Conservation (phyloP, 345 rosid genomes). For the Sonneratia caseolaris region DNA sequence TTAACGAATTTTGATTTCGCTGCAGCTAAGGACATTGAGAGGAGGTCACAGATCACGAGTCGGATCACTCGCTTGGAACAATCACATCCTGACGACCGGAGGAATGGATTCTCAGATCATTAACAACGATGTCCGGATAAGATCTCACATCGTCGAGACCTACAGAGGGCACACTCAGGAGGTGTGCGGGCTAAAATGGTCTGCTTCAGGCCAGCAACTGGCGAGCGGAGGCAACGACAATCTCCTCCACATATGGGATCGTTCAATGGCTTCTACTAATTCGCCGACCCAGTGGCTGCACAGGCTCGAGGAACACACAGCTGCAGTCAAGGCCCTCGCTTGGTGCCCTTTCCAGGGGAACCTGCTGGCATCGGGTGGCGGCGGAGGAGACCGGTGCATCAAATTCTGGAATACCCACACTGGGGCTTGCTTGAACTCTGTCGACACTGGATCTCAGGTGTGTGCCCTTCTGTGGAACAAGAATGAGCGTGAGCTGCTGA, state of each 20-base stretch:
- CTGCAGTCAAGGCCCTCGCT: slow-evolving; percentile 38
- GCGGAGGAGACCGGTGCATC: slow-evolving; percentile 29
- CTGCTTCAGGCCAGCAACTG: slow-evolving; percentile 32
- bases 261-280: slow-evolving; percentile 21
- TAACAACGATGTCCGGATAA: slow-evolving; percentile 33
- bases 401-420: slow-evolving; percentile 41
- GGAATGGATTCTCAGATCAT: slow-evolving; percentile 32
- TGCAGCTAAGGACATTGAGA: slow-evolving; percentile 30
- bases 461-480: slow-evolving; percentile 38
- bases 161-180: slow-evolving; percentile 33
- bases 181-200: slow-evolving; percentile 40
- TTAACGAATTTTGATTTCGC: slow-evolving; percentile 7
- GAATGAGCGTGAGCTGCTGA: slow-evolving; percentile 33
- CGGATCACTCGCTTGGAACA: slow-evolving; percentile 34
- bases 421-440: slow-evolving; percentile 35
- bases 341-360: slow-evolving; percentile 43
- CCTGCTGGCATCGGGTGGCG: slow-evolving; percentile 35
- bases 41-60: slow-evolving; percentile 33
- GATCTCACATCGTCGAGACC: slow-evolving; percentile 28
- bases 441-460: slow-evolving; percentile 38
- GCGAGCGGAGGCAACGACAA: slow-evolving; percentile 39
- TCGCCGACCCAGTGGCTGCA: slow-evolving; percentile 34
- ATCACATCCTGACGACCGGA: slow-evolving; percentile 33
- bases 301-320: slow-evolving; percentile 29
- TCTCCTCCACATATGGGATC: slow-evolving; percentile 32